Evolutionary conservation across 306 rosid species (phyloP).

Genomic region (Styphnolobium japonicum): DNA sequence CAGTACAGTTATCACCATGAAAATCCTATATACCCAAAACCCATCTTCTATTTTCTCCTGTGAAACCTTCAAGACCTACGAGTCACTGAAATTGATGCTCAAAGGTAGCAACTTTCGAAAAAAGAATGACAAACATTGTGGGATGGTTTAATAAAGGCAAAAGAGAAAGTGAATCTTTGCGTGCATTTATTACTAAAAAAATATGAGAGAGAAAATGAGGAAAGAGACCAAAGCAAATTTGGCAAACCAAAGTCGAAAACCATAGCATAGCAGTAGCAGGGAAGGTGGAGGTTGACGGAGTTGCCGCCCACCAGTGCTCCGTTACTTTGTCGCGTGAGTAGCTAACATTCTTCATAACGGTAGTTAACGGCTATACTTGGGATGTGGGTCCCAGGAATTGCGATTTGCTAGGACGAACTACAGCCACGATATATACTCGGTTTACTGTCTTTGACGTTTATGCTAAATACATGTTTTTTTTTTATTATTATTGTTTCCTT

Average conservation of each 20-base stretch:
- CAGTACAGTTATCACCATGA: background rate
- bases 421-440: no score
- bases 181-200: background rate
- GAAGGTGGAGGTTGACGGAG: conserved; percentile 4
- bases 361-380: background rate
- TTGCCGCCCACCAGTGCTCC: background rate
- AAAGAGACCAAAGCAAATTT: background rate
- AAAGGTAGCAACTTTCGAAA: background rate
- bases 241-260: background rate
- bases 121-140: background rate
- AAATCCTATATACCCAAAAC: background rate
- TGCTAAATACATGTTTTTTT: no score
- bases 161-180: background rate
- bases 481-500: no score
- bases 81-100: background rate
- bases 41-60: background rate
- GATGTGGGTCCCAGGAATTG: background rate
- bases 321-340: background rate
- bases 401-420: no score
- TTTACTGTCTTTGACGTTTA: no score
- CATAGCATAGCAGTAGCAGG: background rate
- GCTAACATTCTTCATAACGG: background rate
- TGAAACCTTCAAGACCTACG: background rate
- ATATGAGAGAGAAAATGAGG: background rate
- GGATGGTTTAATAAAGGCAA: background rate